These are phyloP conservation scores for Solanum virginianum DNA, from an alignment of 257 asterid genomes.

Conservation along the genomic window DNA sequence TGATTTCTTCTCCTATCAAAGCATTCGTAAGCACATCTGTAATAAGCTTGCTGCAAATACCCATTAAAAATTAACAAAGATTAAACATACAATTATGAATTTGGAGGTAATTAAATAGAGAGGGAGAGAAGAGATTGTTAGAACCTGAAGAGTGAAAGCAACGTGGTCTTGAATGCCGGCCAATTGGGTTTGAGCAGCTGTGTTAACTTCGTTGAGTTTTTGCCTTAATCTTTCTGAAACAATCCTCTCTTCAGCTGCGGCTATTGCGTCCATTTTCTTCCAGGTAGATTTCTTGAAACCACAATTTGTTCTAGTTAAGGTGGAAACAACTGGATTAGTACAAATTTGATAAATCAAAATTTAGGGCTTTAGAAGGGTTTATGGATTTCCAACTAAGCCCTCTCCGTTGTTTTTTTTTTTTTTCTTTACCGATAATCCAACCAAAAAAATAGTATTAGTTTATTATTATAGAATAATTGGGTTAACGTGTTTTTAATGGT, in stretches of 20 bases:
- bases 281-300: neutral
- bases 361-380: constrained; percentile 7
- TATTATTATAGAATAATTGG: too few relatives aligned
- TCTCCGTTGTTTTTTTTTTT: neutral
- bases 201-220: constrained; percentile 72
- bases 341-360: neutral
- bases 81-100: neutral
- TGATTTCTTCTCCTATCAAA: constrained; percentile 60
- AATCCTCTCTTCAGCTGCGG: constrained; percentile 78
- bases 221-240: constrained; percentile 62
- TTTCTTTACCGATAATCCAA: too few relatives aligned
- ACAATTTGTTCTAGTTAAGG: neutral
- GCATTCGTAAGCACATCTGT: constrained; percentile 89
- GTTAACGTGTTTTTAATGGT: too few relatives aligned
- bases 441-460: too few relatives aligned
- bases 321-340: neutral
- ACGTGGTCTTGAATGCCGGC: constrained; percentile 77
- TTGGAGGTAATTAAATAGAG: too few relatives aligned
- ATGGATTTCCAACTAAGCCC: neutral
- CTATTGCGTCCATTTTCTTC: constrained; percentile 55
- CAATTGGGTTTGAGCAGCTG: constrained; percentile 74
- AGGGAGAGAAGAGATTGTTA: neutral
- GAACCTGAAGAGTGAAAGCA: constrained; percentile 86
- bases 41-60: constrained; percentile 74
- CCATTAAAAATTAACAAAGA: neutral